phyloP scores from a whole-genome alignment of 1,139 yeast genomes.

The Pichia norvegensis region DNA sequence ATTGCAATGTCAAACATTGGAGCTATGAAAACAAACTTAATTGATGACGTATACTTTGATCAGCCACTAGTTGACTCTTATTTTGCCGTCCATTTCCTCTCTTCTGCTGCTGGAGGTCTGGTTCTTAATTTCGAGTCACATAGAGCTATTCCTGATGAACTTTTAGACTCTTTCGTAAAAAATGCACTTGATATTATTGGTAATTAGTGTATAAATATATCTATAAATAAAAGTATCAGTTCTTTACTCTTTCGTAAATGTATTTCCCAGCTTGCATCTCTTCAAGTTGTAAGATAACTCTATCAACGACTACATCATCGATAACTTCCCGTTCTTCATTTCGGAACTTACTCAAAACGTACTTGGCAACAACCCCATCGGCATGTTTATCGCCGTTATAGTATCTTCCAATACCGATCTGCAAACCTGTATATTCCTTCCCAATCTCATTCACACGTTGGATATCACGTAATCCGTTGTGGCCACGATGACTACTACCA shows the following conservation, averaged over 20 bases:
- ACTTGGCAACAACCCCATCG: conserved; percentile 43
- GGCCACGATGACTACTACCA: conserved; percentile 62
- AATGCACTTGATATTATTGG: not conserved
- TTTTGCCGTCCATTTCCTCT: conserved; percentile 9
- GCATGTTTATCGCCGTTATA: conserved; percentile 27
- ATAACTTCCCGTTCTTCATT: conserved; percentile 32
- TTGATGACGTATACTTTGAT: conserved; percentile 10
- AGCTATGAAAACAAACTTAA: not conserved
- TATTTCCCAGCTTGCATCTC: conserved; percentile 32
- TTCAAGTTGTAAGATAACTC: conserved; percentile 32
- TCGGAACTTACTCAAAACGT: conserved; percentile 49
- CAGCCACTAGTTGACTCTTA: conserved; percentile 16
- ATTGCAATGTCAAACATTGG: conserved; percentile 14
- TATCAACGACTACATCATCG: conserved; percentile 34
- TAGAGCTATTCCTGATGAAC: conserved; percentile 5
- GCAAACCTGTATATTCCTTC: conserved; percentile 41
- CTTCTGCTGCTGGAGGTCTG: conserved; percentile 1
- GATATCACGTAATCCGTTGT: conserved; percentile 66
- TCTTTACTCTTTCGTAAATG: conserved; percentile 26
- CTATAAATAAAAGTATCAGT: not conserved
- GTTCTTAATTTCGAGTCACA: conserved; percentile 9
- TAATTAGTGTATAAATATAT: not conserved
- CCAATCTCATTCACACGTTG: conserved; percentile 31
- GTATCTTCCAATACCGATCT: conserved; percentile 72
- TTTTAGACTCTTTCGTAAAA: not conserved